Evolutionary conservation across 306 rosid species (phyloP).

Genomic region (Canavalia gladiata): DNA sequence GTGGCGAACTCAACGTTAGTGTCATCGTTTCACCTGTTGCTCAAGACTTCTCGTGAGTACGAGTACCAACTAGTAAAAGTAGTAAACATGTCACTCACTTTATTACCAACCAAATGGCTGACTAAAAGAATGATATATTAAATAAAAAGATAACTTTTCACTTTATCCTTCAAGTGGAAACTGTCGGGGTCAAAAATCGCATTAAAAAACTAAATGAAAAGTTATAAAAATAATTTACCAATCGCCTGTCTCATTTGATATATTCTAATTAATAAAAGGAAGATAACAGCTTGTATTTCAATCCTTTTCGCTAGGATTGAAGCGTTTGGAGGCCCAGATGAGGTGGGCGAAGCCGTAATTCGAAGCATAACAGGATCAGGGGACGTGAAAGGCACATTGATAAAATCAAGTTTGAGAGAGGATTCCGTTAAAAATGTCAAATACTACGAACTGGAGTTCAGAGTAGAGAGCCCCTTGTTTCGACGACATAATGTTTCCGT

Average conservation of each 20-base stretch:
- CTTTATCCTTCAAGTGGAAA: slow-evolving; percentile 27
- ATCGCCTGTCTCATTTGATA: not conserved
- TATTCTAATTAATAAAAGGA: not conserved
- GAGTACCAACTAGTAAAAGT: not conserved
- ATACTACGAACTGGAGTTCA: slow-evolving; percentile 84
- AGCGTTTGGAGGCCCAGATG: slow-evolving; percentile 86
- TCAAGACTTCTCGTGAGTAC: slow-evolving; percentile 80
- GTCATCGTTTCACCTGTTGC: slow-evolving; percentile 84
- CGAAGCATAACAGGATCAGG: slow-evolving; percentile 70
- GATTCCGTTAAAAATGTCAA: slow-evolving; percentile 58
- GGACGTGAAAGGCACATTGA: slow-evolving; percentile 69
- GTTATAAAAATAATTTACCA: not conserved
- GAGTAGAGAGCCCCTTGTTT: slow-evolving; percentile 73
- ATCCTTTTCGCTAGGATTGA: slow-evolving; percentile 66
- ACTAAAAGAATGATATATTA: not conserved
- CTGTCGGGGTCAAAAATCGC: slow-evolving; percentile 4
- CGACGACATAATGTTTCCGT: slow-evolving; percentile 78
- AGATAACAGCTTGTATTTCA: not conserved
- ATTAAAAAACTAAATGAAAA: not conserved
- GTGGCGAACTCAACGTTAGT: slow-evolving; percentile 92
- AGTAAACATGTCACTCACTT: not conserved
- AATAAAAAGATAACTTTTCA: not conserved
- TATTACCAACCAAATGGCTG: not conserved
- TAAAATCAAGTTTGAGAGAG: slow-evolving; percentile 69
- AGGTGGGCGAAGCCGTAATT: slow-evolving; percentile 85